Evolutionary conservation across 108 stramenopile genomes (phyloP).

Genomic region (Chaetoceros muelleri): DNA sequence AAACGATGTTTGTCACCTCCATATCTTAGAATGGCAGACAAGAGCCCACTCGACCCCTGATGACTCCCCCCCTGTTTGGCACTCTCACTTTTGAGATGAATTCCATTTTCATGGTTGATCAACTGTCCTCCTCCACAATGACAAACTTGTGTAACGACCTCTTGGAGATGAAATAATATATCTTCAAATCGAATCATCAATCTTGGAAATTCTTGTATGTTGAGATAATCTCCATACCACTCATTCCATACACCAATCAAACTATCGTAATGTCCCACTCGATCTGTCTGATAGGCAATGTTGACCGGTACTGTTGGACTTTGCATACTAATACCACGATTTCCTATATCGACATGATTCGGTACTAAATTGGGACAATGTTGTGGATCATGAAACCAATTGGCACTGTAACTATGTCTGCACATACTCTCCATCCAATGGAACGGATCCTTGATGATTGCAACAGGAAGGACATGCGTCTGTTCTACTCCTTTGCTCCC

Average conservation of each 20-base stretch:
- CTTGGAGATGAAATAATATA: slow-evolving; percentile 46
- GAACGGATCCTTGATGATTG: slow-evolving; percentile 59
- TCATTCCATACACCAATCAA: slow-evolving; percentile 69
- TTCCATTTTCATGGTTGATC: slow-evolving; percentile 24
- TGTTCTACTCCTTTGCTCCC: slow-evolving; percentile 30
- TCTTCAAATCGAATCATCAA: slow-evolving; percentile 49
- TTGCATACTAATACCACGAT: slow-evolving; percentile 2
- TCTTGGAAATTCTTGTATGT: slow-evolving; percentile 31
- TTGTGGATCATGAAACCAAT: slow-evolving; percentile 35
- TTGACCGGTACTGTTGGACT: slow-evolving; percentile 19
- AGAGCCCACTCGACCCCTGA: slow-evolving; percentile 36
- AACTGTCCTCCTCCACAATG: slow-evolving; percentile 70
- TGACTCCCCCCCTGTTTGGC: slow-evolving; percentile 70
- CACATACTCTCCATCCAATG: slow-evolving; percentile 76
- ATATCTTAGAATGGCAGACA: slow-evolving; percentile 64
- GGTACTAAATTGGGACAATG: slow-evolving; percentile 55
- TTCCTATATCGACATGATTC: not conserved
- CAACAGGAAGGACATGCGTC: slow-evolving; percentile 53
- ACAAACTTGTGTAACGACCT: slow-evolving; percentile 42
- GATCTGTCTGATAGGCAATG: slow-evolving; percentile 40
- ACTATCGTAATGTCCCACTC: slow-evolving; percentile 29
- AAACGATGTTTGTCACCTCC: slow-evolving; percentile 30
- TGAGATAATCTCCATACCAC: slow-evolving; percentile 61
- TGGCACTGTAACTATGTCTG: slow-evolving; percentile 48
- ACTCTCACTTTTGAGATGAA: slow-evolving; percentile 47